Evolutionary conservation across 306 rosid species (phyloP).

Genomic region (Sophora flavescens): DNA sequence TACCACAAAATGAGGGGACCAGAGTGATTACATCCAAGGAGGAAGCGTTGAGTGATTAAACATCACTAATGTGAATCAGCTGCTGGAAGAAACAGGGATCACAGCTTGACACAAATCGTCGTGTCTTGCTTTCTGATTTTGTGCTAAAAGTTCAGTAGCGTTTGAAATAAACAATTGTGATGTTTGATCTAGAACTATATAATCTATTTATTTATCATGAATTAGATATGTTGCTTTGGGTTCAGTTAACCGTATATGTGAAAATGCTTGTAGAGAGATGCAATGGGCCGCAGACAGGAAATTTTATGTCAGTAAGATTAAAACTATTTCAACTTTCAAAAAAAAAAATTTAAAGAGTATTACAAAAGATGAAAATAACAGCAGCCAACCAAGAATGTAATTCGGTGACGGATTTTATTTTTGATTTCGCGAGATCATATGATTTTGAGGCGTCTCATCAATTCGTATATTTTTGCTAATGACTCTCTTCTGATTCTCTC

Average conservation of each 20-base stretch:
- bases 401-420: no score
- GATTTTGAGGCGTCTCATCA: no score
- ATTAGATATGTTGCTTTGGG: constrained; percentile 27
- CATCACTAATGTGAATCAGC: constrained; percentile 91
- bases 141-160: constrained; percentile 35
- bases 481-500: no score
- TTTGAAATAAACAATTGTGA: constrained; percentile 48
- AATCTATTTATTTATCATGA: constrained; percentile 40
- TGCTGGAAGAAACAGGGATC: constrained; percentile 74
- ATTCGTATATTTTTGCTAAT: no score
- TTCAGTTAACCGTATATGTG: constrained; percentile 19
- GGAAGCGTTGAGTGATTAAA: constrained; percentile 82
- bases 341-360: no score
- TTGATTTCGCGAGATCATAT: no score
- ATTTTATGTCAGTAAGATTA: background rate
- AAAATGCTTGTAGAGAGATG: constrained; percentile 38
- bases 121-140: constrained; percentile 37
- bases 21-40: constrained; percentile 61
- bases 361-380: no score
- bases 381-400: no score
- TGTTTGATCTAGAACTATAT: constrained; percentile 42
- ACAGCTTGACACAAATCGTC: constrained; percentile 52
- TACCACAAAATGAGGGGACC: no score
- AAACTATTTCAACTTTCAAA: constrained; percentile 10
- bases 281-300: constrained; percentile 4